Percentiles rank a stretch among this genome's conserved stretches.
phyloP scores from a whole-genome alignment of 139 green algal species.

The Chlorella ohadii region DNA sequence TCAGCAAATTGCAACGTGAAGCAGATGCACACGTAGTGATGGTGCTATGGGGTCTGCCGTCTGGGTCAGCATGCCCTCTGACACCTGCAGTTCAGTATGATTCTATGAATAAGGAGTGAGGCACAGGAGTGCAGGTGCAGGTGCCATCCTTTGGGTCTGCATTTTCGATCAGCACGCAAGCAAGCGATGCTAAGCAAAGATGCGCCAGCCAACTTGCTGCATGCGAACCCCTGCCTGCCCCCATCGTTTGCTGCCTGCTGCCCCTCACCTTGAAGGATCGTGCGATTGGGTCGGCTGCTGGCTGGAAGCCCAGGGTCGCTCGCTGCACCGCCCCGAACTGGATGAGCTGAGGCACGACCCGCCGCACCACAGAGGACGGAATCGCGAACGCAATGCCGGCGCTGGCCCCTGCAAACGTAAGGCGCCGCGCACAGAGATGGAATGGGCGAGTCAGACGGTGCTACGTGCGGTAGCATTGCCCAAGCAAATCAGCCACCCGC shows the following conservation, averaged over 20 bases:
- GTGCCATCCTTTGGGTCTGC: too few species aligned
- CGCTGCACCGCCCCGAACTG: conserved; percentile 46
- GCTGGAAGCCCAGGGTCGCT: conserved; percentile 34
- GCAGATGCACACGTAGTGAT: too few species aligned
- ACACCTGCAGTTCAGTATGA: background rate
- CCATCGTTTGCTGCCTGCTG: too few species aligned
- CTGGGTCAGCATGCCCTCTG: conserved; percentile 67
- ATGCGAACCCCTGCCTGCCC: background rate
- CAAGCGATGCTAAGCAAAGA: too few species aligned
- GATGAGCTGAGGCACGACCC: conserved; percentile 89
- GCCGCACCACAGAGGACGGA: conserved; percentile 69
- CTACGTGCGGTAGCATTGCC: too few species aligned
- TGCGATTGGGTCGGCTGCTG: conserved; percentile 62
- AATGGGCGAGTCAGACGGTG: too few species aligned
- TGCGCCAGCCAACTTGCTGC: too few species aligned
- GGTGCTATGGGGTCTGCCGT: conserved; percentile 47
- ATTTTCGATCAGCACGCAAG: too few species aligned
- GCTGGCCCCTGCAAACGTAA: conserved; percentile 50
- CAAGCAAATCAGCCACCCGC: too few species aligned
- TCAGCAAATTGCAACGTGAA: too few species aligned
- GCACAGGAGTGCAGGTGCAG: too few species aligned
- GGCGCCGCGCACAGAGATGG: background rate
- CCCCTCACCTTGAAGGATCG: conserved; percentile 56
- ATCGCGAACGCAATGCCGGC: conserved; percentile 89
- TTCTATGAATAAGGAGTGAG: too few species aligned